Base-by-base conservation (phyloP, 73 alveolate genomes). In the Paramecium sonneborni region DNA sequence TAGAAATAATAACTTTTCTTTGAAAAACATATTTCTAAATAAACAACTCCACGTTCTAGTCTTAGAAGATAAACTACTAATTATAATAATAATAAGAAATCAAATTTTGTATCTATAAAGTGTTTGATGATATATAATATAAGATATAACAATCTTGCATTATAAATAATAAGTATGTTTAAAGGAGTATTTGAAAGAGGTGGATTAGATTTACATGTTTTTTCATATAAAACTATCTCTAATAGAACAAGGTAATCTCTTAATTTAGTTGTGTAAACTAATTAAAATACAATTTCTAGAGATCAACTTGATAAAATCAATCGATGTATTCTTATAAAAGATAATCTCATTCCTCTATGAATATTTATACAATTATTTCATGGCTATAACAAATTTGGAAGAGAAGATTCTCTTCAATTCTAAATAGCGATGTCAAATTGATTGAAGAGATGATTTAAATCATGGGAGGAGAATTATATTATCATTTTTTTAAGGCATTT, bases 231-330 rank as follows among this genome's bases (percentile, higher is more conserved):
- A 85, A 95, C 98, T 74, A 96, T 98, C 9, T 95, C 98, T 15
- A 98, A 98, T 86, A 88, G 98, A 92, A 97, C 99, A 44, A 98
- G 99, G 1, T 95, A 70, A 32, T 96, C 95, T 44, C 94, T 95
- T 76, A 96, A 95, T 67, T 94, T 98, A 57, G 99, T 99, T 20
- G 99, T 98, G 0, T 99, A 98, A 93, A 96, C 95, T 5, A 98
- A 97, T 10, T 97, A 97, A 48, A 97, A 95, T 76, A 62, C 98
- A 5, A 96, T 94, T 68, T 89, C 97, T 38, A 94, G 99, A 79
- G 99, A 98, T 93, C 95, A 98, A 87, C 87, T 98, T 4, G 99
- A 99, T 26, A 98, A 98, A 92, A 97, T 99, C n/a, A 97, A 95
- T 85, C 97, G 97, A 69, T 96, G 97, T 18, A 95, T 95, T 11